Percentiles rank a stretch among this genome's conserved stretches.
phyloP scores from a whole-genome alignment of 2,329 filamentous ascomycete species.

The Didymella sp. region DNA sequence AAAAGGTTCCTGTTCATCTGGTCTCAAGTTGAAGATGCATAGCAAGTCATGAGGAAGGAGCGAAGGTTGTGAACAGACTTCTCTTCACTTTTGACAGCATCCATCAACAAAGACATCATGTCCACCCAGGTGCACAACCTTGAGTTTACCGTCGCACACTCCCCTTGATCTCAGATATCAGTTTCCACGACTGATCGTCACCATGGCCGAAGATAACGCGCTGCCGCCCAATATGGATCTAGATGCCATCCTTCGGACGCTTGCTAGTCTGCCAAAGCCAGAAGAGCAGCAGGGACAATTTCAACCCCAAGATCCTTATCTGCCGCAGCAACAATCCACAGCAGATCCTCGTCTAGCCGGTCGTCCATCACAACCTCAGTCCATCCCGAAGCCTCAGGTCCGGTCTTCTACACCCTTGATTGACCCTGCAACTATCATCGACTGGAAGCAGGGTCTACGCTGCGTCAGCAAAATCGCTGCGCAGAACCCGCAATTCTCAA shows the following conservation, averaged over 20 bases:
- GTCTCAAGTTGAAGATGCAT: background rate
- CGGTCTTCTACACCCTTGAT: constrained; percentile 40
- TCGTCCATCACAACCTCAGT: constrained; percentile 27
- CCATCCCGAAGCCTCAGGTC: constrained; percentile 23
- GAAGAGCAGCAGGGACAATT: constrained; percentile 23
- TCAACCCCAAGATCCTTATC: constrained; percentile 12
- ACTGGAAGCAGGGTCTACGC: constrained; percentile 57
- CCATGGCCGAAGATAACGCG: constrained; percentile 42
- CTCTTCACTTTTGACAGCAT: background rate
- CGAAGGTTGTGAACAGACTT: background rate
- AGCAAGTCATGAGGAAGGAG: background rate
- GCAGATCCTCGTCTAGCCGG: constrained; percentile 35
- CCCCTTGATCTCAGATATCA: background rate
- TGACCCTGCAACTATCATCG: constrained; percentile 57
- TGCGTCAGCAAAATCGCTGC: constrained; percentile 56
- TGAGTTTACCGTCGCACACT: background rate
- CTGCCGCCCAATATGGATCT: constrained; percentile 37
- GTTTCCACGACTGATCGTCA: background rate
- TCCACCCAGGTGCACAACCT: background rate
- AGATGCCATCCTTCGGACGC: constrained; percentile 45
- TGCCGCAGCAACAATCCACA: constrained; percentile 14
- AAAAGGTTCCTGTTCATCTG: background rate
- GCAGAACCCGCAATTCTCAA: constrained; percentile 53
- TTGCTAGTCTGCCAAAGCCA: constrained; percentile 40
- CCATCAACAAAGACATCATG: constrained; percentile 10